Evolutionary conservation across 2,329 filamentous ascomycete genomes (phyloP), one percentile per base, ranked within the genome.

Genomic region (Neonectria ditissima): DNA sequence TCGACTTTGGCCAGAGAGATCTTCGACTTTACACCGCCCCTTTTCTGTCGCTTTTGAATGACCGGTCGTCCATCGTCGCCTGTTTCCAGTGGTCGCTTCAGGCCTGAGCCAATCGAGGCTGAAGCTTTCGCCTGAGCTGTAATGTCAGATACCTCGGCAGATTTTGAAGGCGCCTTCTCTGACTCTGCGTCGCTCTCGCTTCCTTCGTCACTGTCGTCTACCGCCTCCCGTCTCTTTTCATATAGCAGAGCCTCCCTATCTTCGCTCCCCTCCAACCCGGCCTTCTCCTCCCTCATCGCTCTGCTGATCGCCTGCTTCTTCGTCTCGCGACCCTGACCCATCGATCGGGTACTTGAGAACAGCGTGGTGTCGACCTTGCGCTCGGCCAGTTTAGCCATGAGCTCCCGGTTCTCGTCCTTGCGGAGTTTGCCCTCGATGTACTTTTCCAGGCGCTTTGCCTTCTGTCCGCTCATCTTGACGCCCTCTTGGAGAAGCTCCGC

Each of bases 401-500:
- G 82, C 60, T 89, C 91, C 28, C 92, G 84, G 73, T 93, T 97
- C 78, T 98, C 95, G 75, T 99, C 96, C 78, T 97, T 97, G 78
- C 90, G 92, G 48, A 99, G 83, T 84, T 99, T 99, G 62, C 87
- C 96, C 73, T 98, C 94, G 68, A 91, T 89, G 75, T 90, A 91
- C 74, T 91, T 91, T 66, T 90, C 88, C 41, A 91, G 75, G 2
- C 89, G 83, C 79, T 91, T 90, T 6, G 88, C 86, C 76, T 91
- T 91, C 74, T 91, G 89, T 63, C 86, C 82, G 73, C 82, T 89
- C 75, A 89, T 82, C 72, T 89, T 89, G 47, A 76, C 72, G 1
- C 83, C 84, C 55, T 86, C 80, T 24, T 81, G 76, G 59, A 78
- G 80, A 59, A 90, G 74, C 66, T 89, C 83, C 22, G 84, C 82